Base-by-base conservation (phyloP, 140 eudicot genomes). In the Oenanthe javanica region DNA sequence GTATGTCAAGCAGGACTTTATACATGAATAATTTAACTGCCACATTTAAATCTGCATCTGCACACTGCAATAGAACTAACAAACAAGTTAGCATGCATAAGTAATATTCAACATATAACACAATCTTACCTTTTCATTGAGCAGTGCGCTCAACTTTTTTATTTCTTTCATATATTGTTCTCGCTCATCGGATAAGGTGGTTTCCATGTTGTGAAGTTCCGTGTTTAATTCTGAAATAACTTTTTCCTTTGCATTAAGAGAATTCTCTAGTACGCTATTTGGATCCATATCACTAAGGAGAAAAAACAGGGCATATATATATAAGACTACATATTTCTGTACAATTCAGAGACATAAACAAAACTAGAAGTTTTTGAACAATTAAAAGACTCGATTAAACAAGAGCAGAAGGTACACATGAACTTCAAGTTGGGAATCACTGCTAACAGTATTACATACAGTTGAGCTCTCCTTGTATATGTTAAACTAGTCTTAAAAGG, bases 241-340 rank as follows among this genome's bases (percentile, higher is more conserved):
- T 90, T 89, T 95, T 83, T 92, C 99, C 91, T 95, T 95, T 52
- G 99, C 96, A 82, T 80, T 90, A 69, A 95, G 86, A 43, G 99
- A 90, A 79, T 87, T 95, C 92, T 95, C 99, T 71, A 95, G 87
- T 42, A 88, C 79, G 84, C 87, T 86, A 83, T 85, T 91, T 72
- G 99, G 80, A 89, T 95, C 96, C 67, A 87, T 76, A 80, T 82
- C 83, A 80, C 91, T 97, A 81, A 72, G 47, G 19, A 45, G 12
- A 48, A 21, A 12, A 12, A 47, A 47, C 77, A 67, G 6, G 3
- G 50, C 10, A 6, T 2, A 42, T 8, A 71, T 15, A 42, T 4
- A 50, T 52, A 45, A 2, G 70, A 86, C 27, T 50, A 6, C n/a
- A 52, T 63, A 69, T 45, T 49, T 73, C 78, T n/a, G 81, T 70